Conservation (phyloP, 1,284 basidiomycete genomes). For the Trichosporon coremiiforme region DNA sequence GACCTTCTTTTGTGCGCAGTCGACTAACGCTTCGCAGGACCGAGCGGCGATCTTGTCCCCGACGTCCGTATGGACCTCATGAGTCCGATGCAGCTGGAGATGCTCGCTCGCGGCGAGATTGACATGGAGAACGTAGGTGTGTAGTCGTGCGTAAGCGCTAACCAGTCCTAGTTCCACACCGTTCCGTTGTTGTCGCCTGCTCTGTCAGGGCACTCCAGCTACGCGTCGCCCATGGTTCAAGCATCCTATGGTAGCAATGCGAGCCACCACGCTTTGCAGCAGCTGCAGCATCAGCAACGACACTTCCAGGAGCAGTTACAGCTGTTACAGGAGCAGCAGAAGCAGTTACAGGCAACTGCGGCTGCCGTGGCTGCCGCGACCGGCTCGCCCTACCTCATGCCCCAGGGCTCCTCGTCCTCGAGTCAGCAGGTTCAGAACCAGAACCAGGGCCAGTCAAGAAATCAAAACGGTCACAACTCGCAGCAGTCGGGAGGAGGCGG, state of each 20-base stretch:
- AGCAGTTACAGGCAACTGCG: conserved; percentile 50
- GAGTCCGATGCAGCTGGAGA: conserved; percentile 53
- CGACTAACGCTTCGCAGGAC: conserved; percentile 34
- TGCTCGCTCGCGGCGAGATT: conserved; percentile 43
- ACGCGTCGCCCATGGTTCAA: conserved; percentile 39
- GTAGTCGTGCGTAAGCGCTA: too few relatives aligned
- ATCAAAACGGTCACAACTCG: background rate
- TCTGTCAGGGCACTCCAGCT: conserved; percentile 41
- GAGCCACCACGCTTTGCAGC: conserved; percentile 43
- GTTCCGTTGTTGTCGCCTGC: conserved; percentile 51
- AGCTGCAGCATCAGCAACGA: conserved; percentile 51
- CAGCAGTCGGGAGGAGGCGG: conserved; percentile 27
- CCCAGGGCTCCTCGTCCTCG: conserved; percentile 18
- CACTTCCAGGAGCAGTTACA: conserved; percentile 53
- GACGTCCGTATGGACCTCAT: conserved; percentile 46
- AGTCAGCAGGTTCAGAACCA: conserved; percentile 19
- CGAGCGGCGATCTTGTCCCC: conserved; percentile 51
- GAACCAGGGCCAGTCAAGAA: background rate
- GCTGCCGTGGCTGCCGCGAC: conserved; percentile 43
- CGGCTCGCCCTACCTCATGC: conserved; percentile 35
- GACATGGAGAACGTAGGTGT: conserved; percentile 44
- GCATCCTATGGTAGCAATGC: conserved; percentile 31
- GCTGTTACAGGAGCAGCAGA: conserved; percentile 48
- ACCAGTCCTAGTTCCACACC: conserved; percentile 37
- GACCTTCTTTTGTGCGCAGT: conserved; percentile 5